Base-by-base conservation (phyloP, 2,329 filamentous ascomycete species). In the Chaetomium sp. region DNA sequence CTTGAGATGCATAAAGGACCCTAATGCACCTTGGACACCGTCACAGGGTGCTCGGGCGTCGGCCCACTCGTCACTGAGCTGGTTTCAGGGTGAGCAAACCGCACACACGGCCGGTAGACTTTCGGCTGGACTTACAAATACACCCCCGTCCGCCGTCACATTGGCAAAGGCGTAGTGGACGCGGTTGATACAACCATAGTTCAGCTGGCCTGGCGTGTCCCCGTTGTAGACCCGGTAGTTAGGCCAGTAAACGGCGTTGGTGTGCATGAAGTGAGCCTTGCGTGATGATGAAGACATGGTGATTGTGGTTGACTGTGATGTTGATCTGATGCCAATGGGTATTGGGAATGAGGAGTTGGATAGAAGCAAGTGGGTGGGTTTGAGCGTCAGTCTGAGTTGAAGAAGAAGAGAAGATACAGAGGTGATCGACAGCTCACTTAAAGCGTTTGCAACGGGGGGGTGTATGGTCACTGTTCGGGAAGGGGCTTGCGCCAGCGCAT, bases 171-270 rank as follows among this genome's bases (percentile, higher is more conserved):
- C 90, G 74, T 94, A 94, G 77, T 93, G 93, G 29, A 93, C 87
- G 73, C 92, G 89, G 70, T 89, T 93, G 72, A 94, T 87, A 72
- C 89, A 91, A 69, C 86, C 86, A 75, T 92, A 87, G 74, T 91
- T 90, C 73, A 94, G 79, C 62, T 87, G 87, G 1, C 86, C 90
- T 0, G 91, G 91, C 19, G 90, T 90, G 71, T 91, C 86, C 68
- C 88, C 85, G 63, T 84, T 82, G 77, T 93, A 92, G 70, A 92
- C 85, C 65, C 87, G 82, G 79, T 86, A 87, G 77, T 92, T 94
- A n/a, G 90, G 90, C 75, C 92, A 95, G 78, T 94, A 95, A 21
- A 92, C 89, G 25, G 89, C 91, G 76, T 95, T 95, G 72, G 85
- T 85, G 74, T 81, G 84, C 78, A 86, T 84, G 66, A 87, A 78